A percentile compares a stretch with the other conserved stretches of the same genome.
These are phyloP conservation scores for Aspergillus cejpii DNA, from an alignment of 2,329 filamentous ascomycete species.

Conservation along the genomic window DNA sequence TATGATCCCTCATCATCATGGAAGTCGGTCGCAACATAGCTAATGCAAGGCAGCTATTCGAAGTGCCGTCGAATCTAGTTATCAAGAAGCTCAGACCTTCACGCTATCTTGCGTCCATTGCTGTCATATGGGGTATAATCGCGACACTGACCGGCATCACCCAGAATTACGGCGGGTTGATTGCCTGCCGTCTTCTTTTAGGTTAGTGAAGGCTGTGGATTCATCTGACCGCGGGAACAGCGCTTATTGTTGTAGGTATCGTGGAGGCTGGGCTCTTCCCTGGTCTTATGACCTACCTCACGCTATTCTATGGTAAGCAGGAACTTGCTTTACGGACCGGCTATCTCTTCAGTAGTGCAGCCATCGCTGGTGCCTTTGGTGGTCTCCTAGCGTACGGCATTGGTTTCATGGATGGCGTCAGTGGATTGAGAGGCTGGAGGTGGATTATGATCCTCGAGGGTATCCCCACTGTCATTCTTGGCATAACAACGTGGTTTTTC, in stretches of 20 bases:
- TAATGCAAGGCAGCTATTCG: conserved; percentile 42
- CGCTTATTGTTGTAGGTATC: conserved; percentile 40
- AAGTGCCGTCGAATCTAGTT: conserved; percentile 60
- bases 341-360: conserved; percentile 60
- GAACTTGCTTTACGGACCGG: conserved; percentile 67
- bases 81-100: conserved; percentile 58
- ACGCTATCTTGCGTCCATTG: conserved; percentile 49
- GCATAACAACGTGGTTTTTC: conserved; percentile 50
- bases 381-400: conserved; percentile 69
- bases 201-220: conserved; percentile 6
- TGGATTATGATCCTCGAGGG: conserved; percentile 61
- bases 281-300: conserved; percentile 61
- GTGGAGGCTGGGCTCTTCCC: conserved; percentile 67
- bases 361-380: conserved; percentile 64
- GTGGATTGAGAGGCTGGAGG: conserved; percentile 61
- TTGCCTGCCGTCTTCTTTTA: conserved; percentile 63
- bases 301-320: conserved; percentile 67
- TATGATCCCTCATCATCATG: conserved; percentile 21
- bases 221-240: neutral
- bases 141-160: conserved; percentile 56
- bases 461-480: conserved; percentile 51
- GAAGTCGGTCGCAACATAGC: neutral
- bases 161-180: conserved; percentile 56
- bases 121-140: conserved; percentile 54
- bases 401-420: conserved; percentile 62